Percentiles rank a stretch among this genome's conserved stretches.
These are phyloP conservation scores for Paraglomus occultum DNA, from an alignment of 192 early-diverging fungal species.

Conservation along the genomic window DNA sequence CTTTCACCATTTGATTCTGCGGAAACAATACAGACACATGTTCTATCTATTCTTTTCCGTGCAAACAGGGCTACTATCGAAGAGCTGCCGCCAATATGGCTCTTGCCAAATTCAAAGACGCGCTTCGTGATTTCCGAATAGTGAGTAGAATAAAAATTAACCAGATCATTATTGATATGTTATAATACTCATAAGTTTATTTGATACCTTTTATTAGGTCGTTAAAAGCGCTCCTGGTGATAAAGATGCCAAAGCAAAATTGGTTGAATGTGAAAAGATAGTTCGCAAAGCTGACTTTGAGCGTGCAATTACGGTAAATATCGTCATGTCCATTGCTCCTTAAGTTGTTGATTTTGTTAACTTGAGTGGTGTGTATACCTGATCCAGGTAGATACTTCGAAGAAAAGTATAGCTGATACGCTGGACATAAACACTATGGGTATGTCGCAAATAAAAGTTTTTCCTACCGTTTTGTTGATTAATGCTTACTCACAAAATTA, in stretches of 20 bases:
- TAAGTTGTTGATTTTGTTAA: too few relatives aligned
- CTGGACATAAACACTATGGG: slow-evolving; percentile 64
- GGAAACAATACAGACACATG: neutral
- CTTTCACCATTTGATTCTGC: neutral
- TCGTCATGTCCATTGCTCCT: too few relatives aligned
- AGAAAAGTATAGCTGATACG: slow-evolving; percentile 50
- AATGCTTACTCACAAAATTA: too few relatives aligned
- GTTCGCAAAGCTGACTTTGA: slow-evolving; percentile 85
- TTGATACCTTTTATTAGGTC: slow-evolving; percentile 42
- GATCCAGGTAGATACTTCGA: slow-evolving; percentile 36
- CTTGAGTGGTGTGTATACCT: too few relatives aligned
- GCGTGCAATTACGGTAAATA: slow-evolving; percentile 80
- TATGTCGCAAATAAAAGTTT: too few relatives aligned
- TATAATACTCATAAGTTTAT: neutral
- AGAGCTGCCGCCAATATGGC: slow-evolving; percentile 87
- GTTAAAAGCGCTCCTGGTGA: slow-evolving; percentile 77
- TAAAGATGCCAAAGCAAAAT: slow-evolving; percentile 73
- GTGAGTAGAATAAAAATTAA: slow-evolving; percentile 37
- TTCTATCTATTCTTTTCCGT: neutral
- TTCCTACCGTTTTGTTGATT: slow-evolving; percentile 48
- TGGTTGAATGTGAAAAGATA: slow-evolving; percentile 90
- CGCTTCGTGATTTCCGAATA: slow-evolving; percentile 68
- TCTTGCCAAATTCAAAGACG: slow-evolving; percentile 82
- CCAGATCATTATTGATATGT: too few relatives aligned
- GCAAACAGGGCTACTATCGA: slow-evolving; percentile 83